Base-by-base conservation (phyloP, 768 basidiomycete species). In the Calocybe cyanea region DNA sequence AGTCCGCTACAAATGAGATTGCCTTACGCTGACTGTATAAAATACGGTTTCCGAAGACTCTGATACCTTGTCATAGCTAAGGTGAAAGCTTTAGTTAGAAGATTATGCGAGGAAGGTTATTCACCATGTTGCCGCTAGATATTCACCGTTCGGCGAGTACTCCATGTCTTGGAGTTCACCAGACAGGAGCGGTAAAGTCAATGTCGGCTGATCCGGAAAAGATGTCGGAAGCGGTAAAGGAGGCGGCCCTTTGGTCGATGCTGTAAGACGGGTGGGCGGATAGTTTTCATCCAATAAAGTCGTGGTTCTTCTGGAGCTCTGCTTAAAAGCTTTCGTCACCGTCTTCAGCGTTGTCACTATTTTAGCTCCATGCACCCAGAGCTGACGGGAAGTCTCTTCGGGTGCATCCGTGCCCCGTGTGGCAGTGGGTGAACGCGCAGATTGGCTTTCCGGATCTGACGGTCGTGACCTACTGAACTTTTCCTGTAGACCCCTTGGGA, bases 141-240 rank as follows among this genome's bases (percentile, higher is more conserved):
- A 33, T 13, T 34, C 4, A 13, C 56, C 50, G 23, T 41, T 28
- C 7, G 48, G 48, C 1, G 50, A 57, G 31, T 52, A 57, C 30
- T 54, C 56, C 1, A 57, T 10, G 32, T 54, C 55, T 38, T 53
- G 45, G 5, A 51, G 33, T 28, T 18, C 21, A 32, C 49, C 49
- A 28, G n/a, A 32, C 9, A 23, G 18, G 19, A 40, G 21, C 9
- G 48, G n/a, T 5, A 52, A 23, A 5, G 37, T 41, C 9, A 23
- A 35, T 9, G 25, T 11, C 15, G 45, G 43, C 15, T 32, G 23
- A 31, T 38, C 19, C 8, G 51, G 48, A n/a, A 52, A 24, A 21
- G 1, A 39, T 2, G 34, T 33, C 9, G 10, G 21, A 23, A 17
- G 50, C 28, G 3, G 50, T 18, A 33, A 19, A 10, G 13, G 2